Conservation (phyloP, 371 early-diverging fungal species). For the Mortierella sp. region DNA sequence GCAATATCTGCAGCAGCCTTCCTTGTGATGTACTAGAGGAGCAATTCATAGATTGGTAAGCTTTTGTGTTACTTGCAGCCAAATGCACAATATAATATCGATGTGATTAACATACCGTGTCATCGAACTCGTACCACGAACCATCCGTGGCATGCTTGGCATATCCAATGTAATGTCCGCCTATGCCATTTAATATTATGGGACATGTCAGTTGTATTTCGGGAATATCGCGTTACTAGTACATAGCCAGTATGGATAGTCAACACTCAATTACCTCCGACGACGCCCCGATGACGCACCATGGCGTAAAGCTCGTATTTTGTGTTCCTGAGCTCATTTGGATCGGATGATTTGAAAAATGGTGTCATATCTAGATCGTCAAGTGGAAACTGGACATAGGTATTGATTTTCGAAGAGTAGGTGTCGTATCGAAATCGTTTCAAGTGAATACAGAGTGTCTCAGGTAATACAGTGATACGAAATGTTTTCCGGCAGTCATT, state of each 20-base stretch:
- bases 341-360: constrained; percentile 49
- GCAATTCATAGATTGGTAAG: not conserved
- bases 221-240: not conserved
- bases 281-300: constrained; percentile 61
- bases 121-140: constrained; percentile 60
- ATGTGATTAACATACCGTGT: constrained; percentile 51
- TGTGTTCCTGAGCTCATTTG: constrained; percentile 29
- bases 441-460: constrained; percentile 62
- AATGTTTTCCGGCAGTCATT: constrained; percentile 58
- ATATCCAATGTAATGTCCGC: constrained; percentile 65
- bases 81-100: not conserved
- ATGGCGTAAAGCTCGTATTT: constrained; percentile 62
- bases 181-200: constrained; percentile 5
- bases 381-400: constrained; percentile 63
- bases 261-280: constrained; percentile 47
- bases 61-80: not conserved
- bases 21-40: constrained; percentile 51
- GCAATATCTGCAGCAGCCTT: constrained; percentile 55
- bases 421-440: constrained; percentile 60
- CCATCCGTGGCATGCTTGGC: constrained; percentile 52
- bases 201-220: not conserved
- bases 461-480: constrained; percentile 56
- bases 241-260: not conserved
- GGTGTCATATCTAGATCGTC: constrained; percentile 61
- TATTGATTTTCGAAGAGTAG: constrained; percentile 62